Evolutionary conservation across 108 stramenopile species (phyloP).

Genomic region (Cyclostephanos tholiformis): DNA sequence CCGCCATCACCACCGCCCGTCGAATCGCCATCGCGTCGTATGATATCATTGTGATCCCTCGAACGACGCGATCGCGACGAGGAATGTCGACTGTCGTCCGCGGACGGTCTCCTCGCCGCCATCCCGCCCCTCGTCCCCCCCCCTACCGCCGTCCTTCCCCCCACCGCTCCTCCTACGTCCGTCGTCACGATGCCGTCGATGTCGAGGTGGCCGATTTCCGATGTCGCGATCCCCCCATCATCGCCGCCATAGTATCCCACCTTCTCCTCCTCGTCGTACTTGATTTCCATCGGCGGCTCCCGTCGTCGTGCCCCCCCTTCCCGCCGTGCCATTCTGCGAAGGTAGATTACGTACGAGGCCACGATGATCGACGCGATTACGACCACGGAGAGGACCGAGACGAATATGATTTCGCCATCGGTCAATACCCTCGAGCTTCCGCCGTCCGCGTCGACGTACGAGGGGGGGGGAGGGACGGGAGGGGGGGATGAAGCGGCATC

Average conservation of each 20-base stretch:
- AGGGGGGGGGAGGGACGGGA: not conserved
- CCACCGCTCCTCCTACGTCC: too few species aligned
- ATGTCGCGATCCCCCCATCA: not conserved
- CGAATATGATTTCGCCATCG: not conserved
- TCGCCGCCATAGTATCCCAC: not conserved
- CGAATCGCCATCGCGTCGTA: not conserved
- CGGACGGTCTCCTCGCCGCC: too few species aligned
- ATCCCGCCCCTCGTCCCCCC: too few species aligned
- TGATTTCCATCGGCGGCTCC: not conserved
- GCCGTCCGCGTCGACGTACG: not conserved
- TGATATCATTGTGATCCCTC: not conserved
- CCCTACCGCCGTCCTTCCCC: too few species aligned
- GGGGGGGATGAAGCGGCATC: not conserved
- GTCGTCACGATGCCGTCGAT: not conserved
- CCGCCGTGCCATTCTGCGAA: not conserved
- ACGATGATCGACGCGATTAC: not conserved
- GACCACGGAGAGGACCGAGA: not conserved
- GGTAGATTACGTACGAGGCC: not conserved
- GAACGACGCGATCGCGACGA: not conserved
- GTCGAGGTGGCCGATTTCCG: not conserved
- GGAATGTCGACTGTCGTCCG: too few species aligned
- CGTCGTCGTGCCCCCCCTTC: too few species aligned
- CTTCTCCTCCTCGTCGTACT: too few species aligned
- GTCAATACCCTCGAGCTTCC: slow-evolving; percentile 1
- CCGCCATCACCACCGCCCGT: not conserved